Conservation (phyloP, 225 moss, liverwort and hornwort species). For the Anthoceros angustus region DNA sequence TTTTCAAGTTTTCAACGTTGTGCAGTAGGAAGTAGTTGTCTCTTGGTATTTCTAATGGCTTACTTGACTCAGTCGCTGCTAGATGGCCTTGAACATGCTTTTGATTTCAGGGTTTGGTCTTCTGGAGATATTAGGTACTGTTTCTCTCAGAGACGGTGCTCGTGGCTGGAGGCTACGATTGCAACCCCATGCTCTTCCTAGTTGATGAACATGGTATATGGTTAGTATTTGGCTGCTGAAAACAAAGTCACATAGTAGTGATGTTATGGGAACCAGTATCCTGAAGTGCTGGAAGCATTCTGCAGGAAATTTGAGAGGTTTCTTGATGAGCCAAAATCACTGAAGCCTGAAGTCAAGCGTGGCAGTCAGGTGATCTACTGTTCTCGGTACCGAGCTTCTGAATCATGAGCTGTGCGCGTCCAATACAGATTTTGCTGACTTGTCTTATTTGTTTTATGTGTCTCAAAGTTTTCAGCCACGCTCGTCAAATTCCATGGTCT, state of each 20-base stretch:
- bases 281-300: not conserved
- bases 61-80: not conserved
- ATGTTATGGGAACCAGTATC: not conserved
- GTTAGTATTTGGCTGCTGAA: conserved; percentile 17
- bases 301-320: conserved; percentile 70
- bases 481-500: not conserved
- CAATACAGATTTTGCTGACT: not conserved
- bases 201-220: conserved; percentile 51
- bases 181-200: conserved; percentile 97
- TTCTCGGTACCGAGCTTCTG: not conserved
- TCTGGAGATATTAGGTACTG: conserved; percentile 43
- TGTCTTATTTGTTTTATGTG: not conserved
- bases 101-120: not conserved
- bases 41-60: conserved; percentile 5
- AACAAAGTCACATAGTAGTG: not conserved
- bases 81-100: not conserved
- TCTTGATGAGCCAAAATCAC: conserved; percentile 77
- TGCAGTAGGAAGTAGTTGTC: conserved; percentile 9
- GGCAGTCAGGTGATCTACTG: conserved; percentile 49
- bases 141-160: conserved; percentile 87
- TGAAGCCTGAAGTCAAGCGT: conserved; percentile 45
- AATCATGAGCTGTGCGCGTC: not conserved
- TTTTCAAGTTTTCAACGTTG: conserved; percentile 26
- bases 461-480: not conserved
- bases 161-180: conserved; percentile 89